Base-by-base conservation (phyloP, 2,329 filamentous ascomycete genomes). In the Endoconidiophora polonica region DNA sequence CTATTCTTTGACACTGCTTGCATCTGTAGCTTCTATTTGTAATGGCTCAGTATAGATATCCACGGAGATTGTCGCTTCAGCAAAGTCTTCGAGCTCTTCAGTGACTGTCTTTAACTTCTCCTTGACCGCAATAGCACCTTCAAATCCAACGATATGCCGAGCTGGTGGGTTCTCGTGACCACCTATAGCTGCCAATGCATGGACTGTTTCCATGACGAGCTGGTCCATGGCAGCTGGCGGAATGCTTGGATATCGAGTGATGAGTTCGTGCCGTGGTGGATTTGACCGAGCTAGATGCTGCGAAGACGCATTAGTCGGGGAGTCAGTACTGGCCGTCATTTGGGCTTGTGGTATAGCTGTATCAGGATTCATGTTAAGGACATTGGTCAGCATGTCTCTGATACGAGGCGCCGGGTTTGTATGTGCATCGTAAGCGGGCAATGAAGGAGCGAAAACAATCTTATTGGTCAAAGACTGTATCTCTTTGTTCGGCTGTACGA, bases 31-130 rank as follows among this genome's bases (percentile, higher is more conserved):
- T 54, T 70, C 70, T 36, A 76, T 60, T 10, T 33, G 26, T 33
- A 10, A 33, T 33, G 26, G 26, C 26, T 10, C 26, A 33, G 26
- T 5, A 59, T 75, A 72, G 24, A 86, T 83, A 62, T 94, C 88
- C 14, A 91, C 87, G 0, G 85, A 81, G 56, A 83, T 72, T 59
- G 87, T 95, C 23, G 87, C 82, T 58, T 94, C 86, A 24, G 94
- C 82, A 64, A 96, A 96, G 57, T 96, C 91, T 63, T 96, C 91
- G 51, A 96, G 68, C 67, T 96, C 91, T 62, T 96, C 88, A 55
- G 86, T 94, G 2, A 95, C 86, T 2, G 87, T 95, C 68, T 93
- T 94, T 50, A 98, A 68, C 66, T 96, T 96, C 66, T 96, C 91
- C 63, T 90, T 93, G 38, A 96, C 90, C 39, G 84, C 84, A 4